Evolutionary conservation across 2,329 filamentous ascomycete genomes (phyloP).

Genomic region (Penicillium brevicompactum): DNA sequence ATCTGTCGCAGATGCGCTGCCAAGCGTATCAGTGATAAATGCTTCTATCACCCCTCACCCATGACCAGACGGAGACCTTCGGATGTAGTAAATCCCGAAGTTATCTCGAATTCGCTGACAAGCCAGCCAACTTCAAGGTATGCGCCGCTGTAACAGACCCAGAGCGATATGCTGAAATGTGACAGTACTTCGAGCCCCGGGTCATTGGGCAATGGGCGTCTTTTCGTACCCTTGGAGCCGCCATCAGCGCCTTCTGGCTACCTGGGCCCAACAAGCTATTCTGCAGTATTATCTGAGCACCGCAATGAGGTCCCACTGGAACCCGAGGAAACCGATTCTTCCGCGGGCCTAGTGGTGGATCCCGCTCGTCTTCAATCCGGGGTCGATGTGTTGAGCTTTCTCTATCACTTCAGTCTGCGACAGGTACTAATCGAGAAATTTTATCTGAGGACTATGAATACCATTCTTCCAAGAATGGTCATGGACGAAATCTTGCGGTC

Average conservation of each 20-base stretch:
- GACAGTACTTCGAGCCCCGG: slow-evolving; percentile 28
- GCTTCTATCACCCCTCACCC: slow-evolving; percentile 42
- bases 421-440: slow-evolving; percentile 30
- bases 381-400: slow-evolving; percentile 32
- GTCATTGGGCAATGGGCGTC: slow-evolving; percentile 19
- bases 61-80: slow-evolving; percentile 36
- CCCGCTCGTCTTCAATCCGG: slow-evolving; percentile 33
- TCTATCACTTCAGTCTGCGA: slow-evolving; percentile 30
- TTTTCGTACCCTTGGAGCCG: slow-evolving; percentile 25
- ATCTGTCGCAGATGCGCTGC: slow-evolving; percentile 35
- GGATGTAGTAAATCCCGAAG: slow-evolving; percentile 8
- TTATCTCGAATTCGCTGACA: slow-evolving; percentile 17
- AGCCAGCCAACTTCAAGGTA: slow-evolving; percentile 29
- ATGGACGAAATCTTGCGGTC: slow-evolving; percentile 30
- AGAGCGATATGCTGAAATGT: slow-evolving; percentile 3
- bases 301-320: slow-evolving; percentile 36
- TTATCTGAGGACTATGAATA: slow-evolving; percentile 26
- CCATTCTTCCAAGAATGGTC: slow-evolving; percentile 26
- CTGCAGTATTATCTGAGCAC: slow-evolving; percentile 38
- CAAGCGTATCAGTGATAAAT: slow-evolving; percentile 33
- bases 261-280: slow-evolving; percentile 38
- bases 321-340: slow-evolving; percentile 24
- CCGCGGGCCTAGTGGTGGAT: slow-evolving; percentile 24
- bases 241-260: slow-evolving; percentile 35
- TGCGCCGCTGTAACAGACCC: not conserved